Conservation (phyloP, 305 asterid species). For the Euphrasia arctica region DNA sequence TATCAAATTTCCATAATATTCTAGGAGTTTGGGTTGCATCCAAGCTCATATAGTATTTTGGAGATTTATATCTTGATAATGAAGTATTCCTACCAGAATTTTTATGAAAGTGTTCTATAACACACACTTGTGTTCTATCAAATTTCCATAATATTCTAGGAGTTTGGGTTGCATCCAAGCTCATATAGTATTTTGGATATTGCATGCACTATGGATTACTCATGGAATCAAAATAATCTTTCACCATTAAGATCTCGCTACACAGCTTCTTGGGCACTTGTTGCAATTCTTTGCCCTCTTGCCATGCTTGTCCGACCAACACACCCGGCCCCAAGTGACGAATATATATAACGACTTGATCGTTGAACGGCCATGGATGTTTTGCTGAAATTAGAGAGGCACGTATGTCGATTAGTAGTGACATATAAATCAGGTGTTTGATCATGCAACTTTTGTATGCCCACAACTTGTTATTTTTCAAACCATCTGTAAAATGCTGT, state of each 20-base stretch:
- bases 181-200: too few relatives aligned
- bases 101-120: too few relatives aligned
- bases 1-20: too few relatives aligned
- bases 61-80: too few relatives aligned
- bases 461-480: constrained; percentile 11
- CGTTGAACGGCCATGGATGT: constrained; percentile 82
- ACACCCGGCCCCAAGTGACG: constrained; percentile 85
- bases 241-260: constrained; percentile 76
- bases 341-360: constrained; percentile 67
- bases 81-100: too few relatives aligned
- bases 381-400: constrained; percentile 41
- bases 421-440: not conserved
- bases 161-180: too few relatives aligned
- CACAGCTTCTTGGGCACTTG: constrained; percentile 77
- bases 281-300: constrained; percentile 67
- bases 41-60: too few relatives aligned
- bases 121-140: too few relatives aligned
- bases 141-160: too few relatives aligned
- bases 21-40: too few relatives aligned
- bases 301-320: constrained; percentile 86
- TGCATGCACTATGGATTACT: not conserved
- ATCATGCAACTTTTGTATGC: constrained; percentile 12
- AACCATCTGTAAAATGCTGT: not conserved
- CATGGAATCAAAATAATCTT: constrained; percentile 35
- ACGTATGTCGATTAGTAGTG: constrained; percentile 1